Evolutionary conservation across 2,329 filamentous ascomycete species (phyloP), one percentile per base, ranked within the genome.

Genomic region (Arthrocladium fulminans): DNA sequence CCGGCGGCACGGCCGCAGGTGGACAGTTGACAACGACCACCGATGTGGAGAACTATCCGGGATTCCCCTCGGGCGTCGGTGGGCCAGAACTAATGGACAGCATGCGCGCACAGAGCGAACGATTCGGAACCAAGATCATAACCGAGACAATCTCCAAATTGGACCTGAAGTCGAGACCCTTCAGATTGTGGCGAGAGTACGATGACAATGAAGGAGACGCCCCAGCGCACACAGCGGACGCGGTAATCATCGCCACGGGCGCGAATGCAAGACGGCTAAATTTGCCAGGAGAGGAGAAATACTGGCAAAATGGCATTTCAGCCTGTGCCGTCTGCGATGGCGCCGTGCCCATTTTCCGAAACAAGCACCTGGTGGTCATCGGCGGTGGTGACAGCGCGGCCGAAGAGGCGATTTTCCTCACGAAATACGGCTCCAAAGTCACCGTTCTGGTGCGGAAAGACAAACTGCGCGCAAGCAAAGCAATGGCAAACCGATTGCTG

Each of bases 11-110:
- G 61, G 92, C 92, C 5, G 88, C 92, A 38, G 92, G 92, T 59
- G 92, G 92, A 50, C 92, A 98, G 76, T 77, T 98, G 59, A 98
- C 94, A 48, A 98, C 94, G 22, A 98, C 92, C 48, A 97, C 94
- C 62, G 94, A 98, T 59, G 82, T 98, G 51, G 92, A 98, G 75
- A 98, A 98, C 78, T 98, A 84, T 71, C 92, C 92, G 22, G 92
- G 92, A 41, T 98, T 97, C 73, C 85, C 86, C 62, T 79, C 86
- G 60, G 86, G 84, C 55, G 88, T 98, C 66, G 85, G 88, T 70
- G 92, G 92, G 57, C 71, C 78, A 49, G 84, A 88, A 63, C 74
- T 98, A 57, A 98, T 98, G 92, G 90, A 96, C 59, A 80, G 83
- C 67, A 97, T 98, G 90, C 84, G 85, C 68, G 80, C 77, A 53